phyloP scores from a whole-genome alignment of 2,329 filamentous ascomycete species.

The Diaporthe velutina region DNA sequence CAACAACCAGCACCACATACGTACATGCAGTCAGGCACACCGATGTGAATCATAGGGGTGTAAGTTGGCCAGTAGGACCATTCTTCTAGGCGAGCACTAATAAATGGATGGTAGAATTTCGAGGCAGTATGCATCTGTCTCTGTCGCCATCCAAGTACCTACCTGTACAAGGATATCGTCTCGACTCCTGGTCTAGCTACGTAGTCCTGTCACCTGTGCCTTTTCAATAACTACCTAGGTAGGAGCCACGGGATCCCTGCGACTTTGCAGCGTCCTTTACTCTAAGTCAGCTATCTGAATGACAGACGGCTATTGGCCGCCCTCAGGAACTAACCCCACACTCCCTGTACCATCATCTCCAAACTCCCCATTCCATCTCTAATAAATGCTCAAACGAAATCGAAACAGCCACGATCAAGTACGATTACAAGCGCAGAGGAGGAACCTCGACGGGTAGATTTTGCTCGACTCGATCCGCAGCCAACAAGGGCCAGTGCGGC shows the following conservation, averaged over 20 bases:
- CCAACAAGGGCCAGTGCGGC: background rate
- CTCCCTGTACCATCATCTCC: slow-evolving; percentile 13
- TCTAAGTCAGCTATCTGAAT: background rate
- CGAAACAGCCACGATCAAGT: slow-evolving; percentile 13
- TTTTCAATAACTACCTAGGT: too few species aligned
- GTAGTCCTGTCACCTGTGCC: background rate
- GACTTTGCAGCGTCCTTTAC: background rate
- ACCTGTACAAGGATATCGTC: background rate
- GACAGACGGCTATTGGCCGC: slow-evolving; percentile 24
- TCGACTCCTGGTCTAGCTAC: background rate
- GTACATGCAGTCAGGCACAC: background rate
- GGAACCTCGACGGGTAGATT: background rate
- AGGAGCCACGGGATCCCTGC: background rate
- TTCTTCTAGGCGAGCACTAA: background rate
- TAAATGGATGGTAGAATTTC: too few species aligned
- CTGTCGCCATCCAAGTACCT: background rate
- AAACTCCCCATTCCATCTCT: background rate
- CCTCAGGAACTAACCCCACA: slow-evolving; percentile 24
- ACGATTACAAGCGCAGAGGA: background rate
- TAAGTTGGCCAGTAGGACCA: background rate
- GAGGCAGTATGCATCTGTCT: background rate
- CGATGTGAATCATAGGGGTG: background rate
- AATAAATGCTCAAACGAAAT: slow-evolving; percentile 20
- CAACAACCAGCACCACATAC: background rate
- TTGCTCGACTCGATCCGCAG: background rate